Conservation (phyloP, 1,139 yeast genomes). For the Chernovozyma aurita region DNA sequence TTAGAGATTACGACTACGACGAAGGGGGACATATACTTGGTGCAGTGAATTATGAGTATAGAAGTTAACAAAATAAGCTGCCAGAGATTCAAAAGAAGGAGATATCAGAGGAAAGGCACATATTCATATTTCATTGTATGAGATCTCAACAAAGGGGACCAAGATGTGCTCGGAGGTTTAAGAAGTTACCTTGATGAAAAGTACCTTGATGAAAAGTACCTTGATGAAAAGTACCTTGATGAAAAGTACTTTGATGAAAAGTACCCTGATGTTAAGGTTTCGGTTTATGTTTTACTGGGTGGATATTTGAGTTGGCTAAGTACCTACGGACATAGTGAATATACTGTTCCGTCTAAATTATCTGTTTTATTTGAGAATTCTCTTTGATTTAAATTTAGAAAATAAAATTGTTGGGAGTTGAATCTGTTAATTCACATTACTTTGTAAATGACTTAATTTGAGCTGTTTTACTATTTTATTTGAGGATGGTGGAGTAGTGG, state of each 20-base stretch:
- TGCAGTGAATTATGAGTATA: slow-evolving; percentile 6
- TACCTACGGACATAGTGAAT: slow-evolving; percentile 1
- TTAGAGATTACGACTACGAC: slow-evolving; percentile 6
- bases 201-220: neutral
- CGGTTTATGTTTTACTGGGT: slow-evolving; percentile 5
- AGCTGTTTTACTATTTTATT: too few species aligned
- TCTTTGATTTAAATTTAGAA: too few species aligned
- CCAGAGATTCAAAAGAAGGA: slow-evolving; percentile 2
- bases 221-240: neutral
- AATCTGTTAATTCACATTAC: too few species aligned
- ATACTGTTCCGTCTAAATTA: neutral
- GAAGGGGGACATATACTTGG: slow-evolving; percentile 8
- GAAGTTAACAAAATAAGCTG: slow-evolving; percentile 3
- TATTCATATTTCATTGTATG: slow-evolving; percentile 7
- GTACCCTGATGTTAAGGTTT: neutral
- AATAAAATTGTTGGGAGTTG: too few species aligned
- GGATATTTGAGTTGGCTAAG: slow-evolving; percentile 6
- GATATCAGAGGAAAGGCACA: neutral
- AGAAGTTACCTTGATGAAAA: slow-evolving; percentile 2
- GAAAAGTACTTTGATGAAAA: slow-evolving; percentile 1
- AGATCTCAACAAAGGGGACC: slow-evolving; percentile 8
- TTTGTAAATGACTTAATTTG: too few species aligned
- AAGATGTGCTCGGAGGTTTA: slow-evolving; percentile 6
- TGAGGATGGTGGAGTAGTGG: too few species aligned
- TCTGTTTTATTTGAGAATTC: neutral